Percentiles rank a stretch among this genome's conserved stretches.
These are phyloP conservation scores for Isatis lusitanica DNA, from an alignment of 441 rosid genomes.

Conservation along the genomic window DNA sequence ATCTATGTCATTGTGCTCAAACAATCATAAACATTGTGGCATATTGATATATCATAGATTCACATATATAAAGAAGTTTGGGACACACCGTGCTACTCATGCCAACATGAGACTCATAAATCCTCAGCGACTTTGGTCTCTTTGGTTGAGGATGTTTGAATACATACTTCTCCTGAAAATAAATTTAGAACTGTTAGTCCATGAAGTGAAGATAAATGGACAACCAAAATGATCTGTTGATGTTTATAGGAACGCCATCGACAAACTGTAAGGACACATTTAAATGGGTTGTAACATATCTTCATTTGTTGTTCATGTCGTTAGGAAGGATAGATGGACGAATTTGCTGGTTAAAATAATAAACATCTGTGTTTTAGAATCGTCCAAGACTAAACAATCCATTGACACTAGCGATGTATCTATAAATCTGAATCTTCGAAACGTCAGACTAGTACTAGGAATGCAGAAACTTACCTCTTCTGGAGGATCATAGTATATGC, in stretches of 20 bases:
- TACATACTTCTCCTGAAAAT: constrained; percentile 71
- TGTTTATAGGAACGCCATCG: not conserved
- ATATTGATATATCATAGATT: not conserved
- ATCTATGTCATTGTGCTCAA: constrained; percentile 10
- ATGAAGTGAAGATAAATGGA: not conserved
- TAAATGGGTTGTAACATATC: not conserved
- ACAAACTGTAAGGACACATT: not conserved
- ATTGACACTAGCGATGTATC: not conserved
- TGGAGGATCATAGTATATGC: constrained; percentile 97
- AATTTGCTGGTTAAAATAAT: not conserved
- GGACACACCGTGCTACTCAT: constrained; percentile 86
- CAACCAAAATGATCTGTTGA: constrained; percentile 8
- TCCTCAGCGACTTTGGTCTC: constrained; percentile 87
- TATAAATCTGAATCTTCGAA: not conserved
- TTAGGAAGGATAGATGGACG: not conserved
- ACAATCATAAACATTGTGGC: not conserved
- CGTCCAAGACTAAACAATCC: constrained; percentile 1
- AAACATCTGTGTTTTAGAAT: not conserved
- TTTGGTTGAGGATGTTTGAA: constrained; percentile 88
- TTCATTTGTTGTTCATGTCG: constrained; percentile 4
- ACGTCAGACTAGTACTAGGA: constrained; percentile 12
- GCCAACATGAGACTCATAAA: constrained; percentile 95
- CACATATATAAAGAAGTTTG: not conserved
- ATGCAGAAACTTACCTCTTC: constrained; percentile 59
- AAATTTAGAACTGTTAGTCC: constrained; percentile 24